phyloP scores from a whole-genome alignment of 768 basidiomycete species.

The Xerocomus brunneocitrinus region DNA sequence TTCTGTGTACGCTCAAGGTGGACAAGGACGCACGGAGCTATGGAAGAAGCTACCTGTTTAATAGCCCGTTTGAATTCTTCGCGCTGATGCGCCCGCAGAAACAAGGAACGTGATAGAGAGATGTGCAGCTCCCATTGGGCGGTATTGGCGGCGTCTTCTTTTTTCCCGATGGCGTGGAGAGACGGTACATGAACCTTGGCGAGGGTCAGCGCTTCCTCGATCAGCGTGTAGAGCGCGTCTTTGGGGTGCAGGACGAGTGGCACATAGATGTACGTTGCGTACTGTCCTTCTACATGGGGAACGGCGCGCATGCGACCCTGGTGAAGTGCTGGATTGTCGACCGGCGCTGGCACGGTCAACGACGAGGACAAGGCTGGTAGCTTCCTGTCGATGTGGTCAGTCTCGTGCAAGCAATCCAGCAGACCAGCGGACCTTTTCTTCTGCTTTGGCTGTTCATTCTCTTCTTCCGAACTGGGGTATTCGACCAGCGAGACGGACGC shows the following conservation, averaged over 20 bases:
- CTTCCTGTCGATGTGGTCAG: slow-evolving; percentile 40
- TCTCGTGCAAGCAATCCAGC: background rate
- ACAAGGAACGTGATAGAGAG: slow-evolving; percentile 80
- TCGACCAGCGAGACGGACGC: slow-evolving; percentile 34
- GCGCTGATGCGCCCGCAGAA: slow-evolving; percentile 73
- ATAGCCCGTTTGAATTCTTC: slow-evolving; percentile 66
- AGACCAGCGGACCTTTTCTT: slow-evolving; percentile 40
- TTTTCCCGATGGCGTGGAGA: slow-evolving; percentile 42
- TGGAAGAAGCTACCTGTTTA: slow-evolving; percentile 43
- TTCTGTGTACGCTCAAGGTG: slow-evolving; percentile 3
- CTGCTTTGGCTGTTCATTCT: slow-evolving; percentile 9
- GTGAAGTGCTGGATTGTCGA: slow-evolving; percentile 74
- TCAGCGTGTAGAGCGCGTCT: slow-evolving; percentile 42
- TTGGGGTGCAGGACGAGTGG: slow-evolving; percentile 45
- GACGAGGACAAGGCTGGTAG: slow-evolving; percentile 55
- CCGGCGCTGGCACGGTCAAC: slow-evolving; percentile 44
- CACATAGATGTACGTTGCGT: slow-evolving; percentile 73
- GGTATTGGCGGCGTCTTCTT: background rate
- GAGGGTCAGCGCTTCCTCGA: slow-evolving; percentile 41
- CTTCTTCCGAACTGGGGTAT: slow-evolving; percentile 50
- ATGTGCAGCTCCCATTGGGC: slow-evolving; percentile 60
- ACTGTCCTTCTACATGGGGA: slow-evolving; percentile 87
- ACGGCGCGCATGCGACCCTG: slow-evolving; percentile 75
- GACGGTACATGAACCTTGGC: slow-evolving; percentile 44
- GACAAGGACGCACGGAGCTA: slow-evolving; percentile 39